phyloP scores from a whole-genome alignment of 768 basidiomycete species.

The Leccinum disarticulatum region DNA sequence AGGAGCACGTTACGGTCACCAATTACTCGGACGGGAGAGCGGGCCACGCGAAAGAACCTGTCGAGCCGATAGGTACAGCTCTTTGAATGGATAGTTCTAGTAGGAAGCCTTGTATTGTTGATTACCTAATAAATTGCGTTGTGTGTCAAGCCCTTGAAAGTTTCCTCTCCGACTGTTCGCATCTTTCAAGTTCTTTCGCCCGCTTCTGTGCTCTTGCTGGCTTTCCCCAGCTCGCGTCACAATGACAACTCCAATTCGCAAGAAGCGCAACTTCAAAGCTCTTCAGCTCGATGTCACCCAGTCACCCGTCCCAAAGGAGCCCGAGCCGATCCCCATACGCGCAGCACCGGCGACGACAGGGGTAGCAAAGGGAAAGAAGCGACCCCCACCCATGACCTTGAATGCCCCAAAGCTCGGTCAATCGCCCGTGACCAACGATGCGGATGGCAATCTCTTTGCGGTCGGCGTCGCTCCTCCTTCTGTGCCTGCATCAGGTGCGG shows the following conservation, averaged over 20 bases:
- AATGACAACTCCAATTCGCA: slow-evolving; percentile 68
- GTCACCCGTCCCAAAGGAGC: slow-evolving; percentile 39
- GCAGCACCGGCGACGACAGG: slow-evolving; percentile 41
- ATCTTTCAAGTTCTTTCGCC: slow-evolving; percentile 7
- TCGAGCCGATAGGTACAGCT: slow-evolving; percentile 31
- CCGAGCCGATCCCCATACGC: slow-evolving; percentile 47
- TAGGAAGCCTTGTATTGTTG: neutral
- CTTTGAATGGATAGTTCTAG: slow-evolving; percentile 18
- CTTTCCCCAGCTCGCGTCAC: slow-evolving; percentile 4
- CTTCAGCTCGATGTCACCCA: slow-evolving; percentile 67
- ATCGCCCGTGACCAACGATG: slow-evolving; percentile 26
- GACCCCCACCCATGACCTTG: slow-evolving; percentile 82
- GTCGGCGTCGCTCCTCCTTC: slow-evolving; percentile 50
- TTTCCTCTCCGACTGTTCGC: slow-evolving; percentile 19
- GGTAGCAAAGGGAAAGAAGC: slow-evolving; percentile 56
- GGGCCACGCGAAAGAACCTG: slow-evolving; percentile 15
- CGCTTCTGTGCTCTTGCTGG: neutral
- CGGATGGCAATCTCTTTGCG: slow-evolving; percentile 47
- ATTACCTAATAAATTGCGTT: slow-evolving; percentile 24
- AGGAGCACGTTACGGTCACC: slow-evolving; percentile 8
- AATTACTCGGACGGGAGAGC: slow-evolving; percentile 5
- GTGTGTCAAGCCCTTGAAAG: slow-evolving; percentile 7
- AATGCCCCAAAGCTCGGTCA: slow-evolving; percentile 66
- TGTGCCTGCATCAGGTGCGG: slow-evolving; percentile 50
- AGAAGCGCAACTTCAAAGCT: slow-evolving; percentile 91